These are phyloP conservation scores for Rhizopogon vinicolor DNA, from an alignment of 768 basidiomycete genomes.

Conservation along the genomic window DNA sequence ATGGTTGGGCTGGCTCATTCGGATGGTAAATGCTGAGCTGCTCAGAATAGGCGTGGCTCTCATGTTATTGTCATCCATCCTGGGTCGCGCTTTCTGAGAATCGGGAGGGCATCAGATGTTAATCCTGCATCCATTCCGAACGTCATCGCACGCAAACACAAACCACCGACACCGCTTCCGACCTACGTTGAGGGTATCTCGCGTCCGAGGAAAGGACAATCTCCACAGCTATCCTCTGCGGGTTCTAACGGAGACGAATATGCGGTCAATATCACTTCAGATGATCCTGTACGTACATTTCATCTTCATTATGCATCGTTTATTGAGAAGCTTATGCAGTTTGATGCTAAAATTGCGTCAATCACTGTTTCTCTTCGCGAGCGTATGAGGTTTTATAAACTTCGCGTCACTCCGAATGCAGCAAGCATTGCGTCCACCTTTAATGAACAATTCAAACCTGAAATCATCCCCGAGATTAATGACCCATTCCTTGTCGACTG, in stretches of 20 bases:
- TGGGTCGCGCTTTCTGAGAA: conserved; percentile 67
- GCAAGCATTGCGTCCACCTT: conserved; percentile 68
- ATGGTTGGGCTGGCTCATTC: conserved; percentile 6
- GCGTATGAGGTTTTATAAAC: conserved; percentile 82
- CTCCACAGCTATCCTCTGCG: conserved; percentile 15
- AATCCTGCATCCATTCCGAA: conserved; percentile 63
- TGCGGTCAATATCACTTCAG: conserved; percentile 39
- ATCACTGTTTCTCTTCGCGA: conserved; percentile 72
- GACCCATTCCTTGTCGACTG: conserved; percentile 84
- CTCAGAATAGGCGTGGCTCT: conserved; percentile 58
- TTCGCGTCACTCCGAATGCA: conserved; percentile 68
- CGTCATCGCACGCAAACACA: conserved; percentile 68
- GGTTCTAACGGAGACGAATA: conserved; percentile 45
- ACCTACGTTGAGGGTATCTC: conserved; percentile 47
- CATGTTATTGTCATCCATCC: conserved; percentile 79
- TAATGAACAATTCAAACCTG: conserved; percentile 81
- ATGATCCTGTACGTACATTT: conserved; percentile 53
- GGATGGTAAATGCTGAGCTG: conserved; percentile 24
- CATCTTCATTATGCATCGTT: neutral
- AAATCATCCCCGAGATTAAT: conserved; percentile 80
- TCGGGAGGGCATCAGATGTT: conserved; percentile 76
- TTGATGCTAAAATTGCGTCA: conserved; percentile 70
- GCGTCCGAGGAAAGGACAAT: conserved; percentile 43
- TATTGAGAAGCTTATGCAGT: conserved; percentile 34
- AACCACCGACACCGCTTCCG: conserved; percentile 37